Base-by-base conservation (phyloP, 2,329 filamentous ascomycete genomes). In the Aureobasidium namibiae region DNA sequence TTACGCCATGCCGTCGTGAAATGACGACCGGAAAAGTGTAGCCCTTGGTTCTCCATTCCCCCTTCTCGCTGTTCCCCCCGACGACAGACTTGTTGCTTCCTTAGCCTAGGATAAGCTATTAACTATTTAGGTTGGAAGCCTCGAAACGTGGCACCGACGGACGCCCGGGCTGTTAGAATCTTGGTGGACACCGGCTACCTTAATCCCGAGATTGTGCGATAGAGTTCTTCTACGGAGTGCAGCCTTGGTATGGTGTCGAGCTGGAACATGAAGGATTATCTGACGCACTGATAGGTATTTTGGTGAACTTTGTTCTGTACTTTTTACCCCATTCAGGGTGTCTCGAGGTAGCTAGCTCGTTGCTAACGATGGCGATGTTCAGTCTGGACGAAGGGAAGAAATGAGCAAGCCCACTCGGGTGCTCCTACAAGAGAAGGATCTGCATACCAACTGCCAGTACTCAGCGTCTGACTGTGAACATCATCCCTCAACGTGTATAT, bases 251-350 rank as follows among this genome's bases (percentile, higher is more conserved):
- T 39, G 49, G 23, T 42, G 34, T 41, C 49, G 24, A 56, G 52
- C 52, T 45, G 52, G 52, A 56, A 56, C 52, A 56, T 34, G 52
- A 45, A 56, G 52, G 39, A 56, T 56, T 56, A 16, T 26, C 38
- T 56, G 36, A 56, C 38, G 39, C 52, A 34, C 39, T 16, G 31
- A 56, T 34, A 39, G 39, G 39, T 45, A 36, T 6, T 45, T 36
- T 45, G 39, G 14, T 36, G 52, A 56, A 56, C 52, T 39, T 56
- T 56, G 52, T 56, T 56, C 34, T 44, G 52, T 56, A 56, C 52
- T 56, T 56, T 56, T 56, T 56, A 34, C 26, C 52, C 50, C 34
- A 33, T 54, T 54, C 36, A 39, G 50, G 50, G 33, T 42, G 50
- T 18, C 50, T 54, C 26, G 50, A 54, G 34, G 33, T 41, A 23